Evolutionary conservation across 345 rosid species (phyloP).

Genomic region (Eucalyptus virginea): DNA sequence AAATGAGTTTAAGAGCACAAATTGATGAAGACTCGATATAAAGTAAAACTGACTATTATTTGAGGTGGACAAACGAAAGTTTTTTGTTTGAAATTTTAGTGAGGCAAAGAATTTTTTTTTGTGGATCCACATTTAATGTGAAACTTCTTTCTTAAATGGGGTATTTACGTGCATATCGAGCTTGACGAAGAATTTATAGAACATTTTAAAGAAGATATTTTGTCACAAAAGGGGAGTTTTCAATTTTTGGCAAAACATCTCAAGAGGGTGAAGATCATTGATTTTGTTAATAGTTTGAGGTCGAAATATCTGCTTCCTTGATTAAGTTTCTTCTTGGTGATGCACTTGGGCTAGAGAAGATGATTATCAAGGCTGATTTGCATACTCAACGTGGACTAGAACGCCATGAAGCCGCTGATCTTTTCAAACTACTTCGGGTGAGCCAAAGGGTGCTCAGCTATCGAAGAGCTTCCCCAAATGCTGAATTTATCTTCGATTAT

Average conservation of each 20-base stretch:
- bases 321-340: neutral
- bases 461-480: neutral
- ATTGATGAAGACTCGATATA: neutral
- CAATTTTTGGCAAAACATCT: neutral
- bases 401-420: neutral
- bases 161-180: neutral
- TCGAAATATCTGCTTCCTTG: neutral
- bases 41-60: no score
- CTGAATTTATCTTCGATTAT: neutral
- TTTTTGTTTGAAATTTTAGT: neutral
- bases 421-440: neutral
- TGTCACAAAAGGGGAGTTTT: neutral
- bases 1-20: neutral
- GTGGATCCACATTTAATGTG: neutral
- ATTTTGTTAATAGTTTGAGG: neutral
- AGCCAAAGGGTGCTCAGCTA: neutral
- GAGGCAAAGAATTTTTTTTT: neutral
- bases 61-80: neutral
- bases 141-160: neutral
- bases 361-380: neutral
- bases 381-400: neutral
- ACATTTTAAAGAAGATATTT: neutral
- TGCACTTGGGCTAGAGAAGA: neutral
- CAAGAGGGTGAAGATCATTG: neutral
- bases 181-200: neutral